These are phyloP conservation scores for Phylloporus rhodoxanthus DNA, from an alignment of 768 basidiomycete species.

Conservation along the genomic window DNA sequence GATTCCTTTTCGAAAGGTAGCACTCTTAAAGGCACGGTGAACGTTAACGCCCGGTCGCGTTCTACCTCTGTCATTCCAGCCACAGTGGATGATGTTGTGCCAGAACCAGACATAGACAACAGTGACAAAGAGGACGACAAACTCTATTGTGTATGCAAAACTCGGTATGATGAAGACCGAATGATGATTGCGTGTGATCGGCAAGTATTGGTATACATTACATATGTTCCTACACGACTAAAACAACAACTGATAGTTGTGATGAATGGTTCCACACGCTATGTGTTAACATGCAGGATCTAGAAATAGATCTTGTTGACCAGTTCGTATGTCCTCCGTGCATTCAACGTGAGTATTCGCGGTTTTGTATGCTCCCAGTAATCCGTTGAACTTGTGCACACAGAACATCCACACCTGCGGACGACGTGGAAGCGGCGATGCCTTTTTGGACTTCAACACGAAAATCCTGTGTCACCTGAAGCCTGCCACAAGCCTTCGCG, in stretches of 20 bases:
- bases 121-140: constrained; percentile 42
- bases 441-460: constrained; percentile 59
- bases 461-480: constrained; percentile 53
- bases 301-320: constrained; percentile 82
- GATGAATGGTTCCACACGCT: constrained; percentile 93
- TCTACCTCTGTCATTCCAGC: constrained; percentile 66
- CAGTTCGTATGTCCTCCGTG: constrained; percentile 88
- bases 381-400: not conserved
- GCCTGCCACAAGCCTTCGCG: constrained; percentile 79
- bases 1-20: constrained; percentile 15
- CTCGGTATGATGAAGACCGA: constrained; percentile 78
- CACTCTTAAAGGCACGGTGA: constrained; percentile 19
- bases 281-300: constrained; percentile 77
- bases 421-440: constrained; percentile 82
- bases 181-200: constrained; percentile 93
- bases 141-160: constrained; percentile 85
- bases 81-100: constrained; percentile 35
- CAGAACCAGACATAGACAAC: constrained; percentile 47
- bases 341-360: constrained; percentile 52
- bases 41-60: constrained; percentile 48
- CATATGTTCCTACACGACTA: not conserved
- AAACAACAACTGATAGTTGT: constrained; percentile 46
- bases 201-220: constrained; percentile 37
- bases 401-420: constrained; percentile 55
- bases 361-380: not conserved